These are phyloP conservation scores for Syncephalis fuscata DNA, from an alignment of 371 early-diverging fungal genomes.

Conservation along the genomic window DNA sequence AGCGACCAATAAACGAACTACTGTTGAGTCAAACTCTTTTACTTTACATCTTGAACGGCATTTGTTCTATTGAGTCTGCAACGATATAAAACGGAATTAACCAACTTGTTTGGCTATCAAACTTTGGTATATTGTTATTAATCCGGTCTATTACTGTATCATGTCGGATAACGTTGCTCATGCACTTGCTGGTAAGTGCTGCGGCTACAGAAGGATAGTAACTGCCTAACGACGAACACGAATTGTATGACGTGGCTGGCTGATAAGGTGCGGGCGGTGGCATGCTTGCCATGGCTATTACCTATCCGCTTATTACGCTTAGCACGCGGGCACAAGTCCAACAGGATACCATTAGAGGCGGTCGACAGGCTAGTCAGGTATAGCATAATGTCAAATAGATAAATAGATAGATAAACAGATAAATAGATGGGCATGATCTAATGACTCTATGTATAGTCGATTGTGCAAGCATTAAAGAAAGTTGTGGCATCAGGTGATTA, in stretches of 20 bases:
- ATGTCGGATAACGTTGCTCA: slow-evolving; percentile 11
- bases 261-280: slow-evolving; percentile 92
- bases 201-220: background rate
- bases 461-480: slow-evolving; percentile 62
- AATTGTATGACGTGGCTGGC: no score
- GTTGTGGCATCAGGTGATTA: slow-evolving; percentile 81
- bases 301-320: slow-evolving; percentile 88
- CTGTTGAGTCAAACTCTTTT: no score
- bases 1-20: no score
- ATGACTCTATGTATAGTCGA: slow-evolving; percentile 20
- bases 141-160: background rate
- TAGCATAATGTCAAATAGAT: no score
- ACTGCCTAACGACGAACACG: background rate
- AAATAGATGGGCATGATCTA: background rate
- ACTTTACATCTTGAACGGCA: no score
- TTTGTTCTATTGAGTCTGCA: no score
- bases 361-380: slow-evolving; percentile 32
- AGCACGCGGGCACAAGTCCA: slow-evolving; percentile 81
- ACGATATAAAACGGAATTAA: no score
- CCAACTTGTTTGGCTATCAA: no score
- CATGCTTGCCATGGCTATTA: slow-evolving; percentile 82
- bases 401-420: no score
- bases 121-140: no score
- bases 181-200: slow-evolving; percentile 7
- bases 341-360: slow-evolving; percentile 37